Evolutionary conservation across 2,329 filamentous ascomycete species (phyloP).

Genomic region (Parastagonospora avenae): DNA sequence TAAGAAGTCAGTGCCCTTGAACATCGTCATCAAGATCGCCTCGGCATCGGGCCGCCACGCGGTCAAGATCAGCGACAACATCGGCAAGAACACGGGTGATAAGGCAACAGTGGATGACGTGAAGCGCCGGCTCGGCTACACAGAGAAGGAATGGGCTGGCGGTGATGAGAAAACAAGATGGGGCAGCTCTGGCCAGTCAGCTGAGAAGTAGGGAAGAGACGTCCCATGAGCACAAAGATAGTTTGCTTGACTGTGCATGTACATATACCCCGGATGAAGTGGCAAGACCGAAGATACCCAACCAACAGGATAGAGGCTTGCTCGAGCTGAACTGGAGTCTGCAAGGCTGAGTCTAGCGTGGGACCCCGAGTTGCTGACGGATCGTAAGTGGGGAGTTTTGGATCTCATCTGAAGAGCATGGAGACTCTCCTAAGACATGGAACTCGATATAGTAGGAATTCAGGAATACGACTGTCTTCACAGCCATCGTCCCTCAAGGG

Average conservation of each 20-base stretch:
- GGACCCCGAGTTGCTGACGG: conserved; percentile 12
- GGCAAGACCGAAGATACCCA: conserved; percentile 15
- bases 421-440: no score
- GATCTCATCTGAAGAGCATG: no score
- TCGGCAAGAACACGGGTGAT: conserved; percentile 93
- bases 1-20: conserved; percentile 86
- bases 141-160: conserved; percentile 80
- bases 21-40: conserved; percentile 97
- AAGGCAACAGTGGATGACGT: conserved; percentile 77
- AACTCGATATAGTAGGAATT: no score
- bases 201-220: conserved; percentile 13
- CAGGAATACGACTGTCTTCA: no score
- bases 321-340: conserved; percentile 18
- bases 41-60: conserved; percentile 80
- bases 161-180: conserved; percentile 85
- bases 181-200: conserved; percentile 57
- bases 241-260: conserved; percentile 8
- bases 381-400: background rate
- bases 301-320: conserved; percentile 19
- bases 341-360: conserved; percentile 23
- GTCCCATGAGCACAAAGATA: background rate
- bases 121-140: conserved; percentile 84
- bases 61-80: conserved; percentile 88
- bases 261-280: conserved; percentile 2
- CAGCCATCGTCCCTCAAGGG: no score